Percentiles rank a stretch among this genome's conserved stretches.
Conservation (phyloP, 73 alveolate genomes). For the Paramecium sexaurelia region DNA sequence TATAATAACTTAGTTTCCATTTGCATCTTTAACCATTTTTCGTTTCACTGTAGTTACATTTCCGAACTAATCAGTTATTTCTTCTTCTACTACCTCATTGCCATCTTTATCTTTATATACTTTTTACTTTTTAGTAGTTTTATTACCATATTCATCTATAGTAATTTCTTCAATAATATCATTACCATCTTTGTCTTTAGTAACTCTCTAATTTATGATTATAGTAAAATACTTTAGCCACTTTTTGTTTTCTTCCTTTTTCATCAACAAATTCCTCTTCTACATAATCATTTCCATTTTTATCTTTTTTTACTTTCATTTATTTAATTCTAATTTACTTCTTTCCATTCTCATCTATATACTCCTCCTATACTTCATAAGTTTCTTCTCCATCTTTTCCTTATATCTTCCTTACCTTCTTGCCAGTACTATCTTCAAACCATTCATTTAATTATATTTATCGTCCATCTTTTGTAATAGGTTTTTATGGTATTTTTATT, state of each 20-base stretch:
- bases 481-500: constrained; percentile 55
- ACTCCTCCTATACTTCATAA: constrained; percentile 61
- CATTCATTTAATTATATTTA: constrained; percentile 55
- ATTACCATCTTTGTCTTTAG: constrained; percentile 70
- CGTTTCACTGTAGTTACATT: not conserved
- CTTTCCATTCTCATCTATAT: constrained; percentile 57
- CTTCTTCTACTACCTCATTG: constrained; percentile 26
- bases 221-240: not conserved
- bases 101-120: constrained; percentile 64
- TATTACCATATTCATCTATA: constrained; percentile 58
- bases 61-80: not conserved
- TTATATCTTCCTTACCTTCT: constrained; percentile 28
- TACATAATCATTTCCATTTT: constrained; percentile 62
- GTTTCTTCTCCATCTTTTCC: constrained; percentile 69
- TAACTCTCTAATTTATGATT: not conserved
- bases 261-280: constrained; percentile 65
- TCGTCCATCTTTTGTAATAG: constrained; percentile 49
- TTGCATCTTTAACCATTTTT: constrained; percentile 61
- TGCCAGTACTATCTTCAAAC: constrained; percentile 53
- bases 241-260: constrained; percentile 47
- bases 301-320: constrained; percentile 63
- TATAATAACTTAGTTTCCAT: constrained; percentile 63
- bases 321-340: constrained; percentile 52
- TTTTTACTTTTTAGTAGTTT: constrained; percentile 22
- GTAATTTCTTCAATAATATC: constrained; percentile 63